Evolutionary conservation across 148 eudicot genomes (phyloP).

Genomic region (Tetragonia tetragonoides): DNA sequence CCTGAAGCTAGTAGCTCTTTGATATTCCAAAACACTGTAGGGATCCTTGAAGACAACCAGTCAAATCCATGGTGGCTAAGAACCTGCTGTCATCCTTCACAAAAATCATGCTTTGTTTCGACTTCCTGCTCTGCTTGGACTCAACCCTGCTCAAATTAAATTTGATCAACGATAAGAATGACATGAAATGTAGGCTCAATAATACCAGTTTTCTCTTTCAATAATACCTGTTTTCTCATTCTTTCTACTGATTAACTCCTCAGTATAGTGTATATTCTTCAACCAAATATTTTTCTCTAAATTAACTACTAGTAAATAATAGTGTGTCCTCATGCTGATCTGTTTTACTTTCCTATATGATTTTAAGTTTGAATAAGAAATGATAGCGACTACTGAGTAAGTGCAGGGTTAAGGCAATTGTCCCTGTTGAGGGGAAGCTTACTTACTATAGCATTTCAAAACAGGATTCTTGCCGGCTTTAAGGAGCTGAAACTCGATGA

Average conservation of each 20-base stretch:
- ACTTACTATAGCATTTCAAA: constrained; percentile 21
- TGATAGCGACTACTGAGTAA: too few relatives aligned
- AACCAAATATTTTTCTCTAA: too few relatives aligned
- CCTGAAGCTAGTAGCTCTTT: not conserved
- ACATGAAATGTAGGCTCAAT: not conserved
- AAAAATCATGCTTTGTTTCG: not conserved
- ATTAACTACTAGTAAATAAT: too few relatives aligned
- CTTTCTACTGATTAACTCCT: too few relatives aligned
- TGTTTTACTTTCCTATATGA: too few relatives aligned
- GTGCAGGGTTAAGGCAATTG: too few relatives aligned
- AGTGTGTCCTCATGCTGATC: too few relatives aligned
- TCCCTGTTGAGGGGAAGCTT: too few relatives aligned
- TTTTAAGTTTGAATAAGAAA: too few relatives aligned
- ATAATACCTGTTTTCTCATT: too few relatives aligned
- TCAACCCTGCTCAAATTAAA: not conserved
- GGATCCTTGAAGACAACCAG: not conserved
- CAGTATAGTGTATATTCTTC: too few relatives aligned
- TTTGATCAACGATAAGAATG: not conserved
- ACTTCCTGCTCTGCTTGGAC: not conserved
- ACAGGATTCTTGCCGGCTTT: constrained; percentile 8
- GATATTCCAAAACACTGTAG: not conserved
- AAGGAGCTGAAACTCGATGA: constrained; percentile 9
- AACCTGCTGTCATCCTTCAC: not conserved
- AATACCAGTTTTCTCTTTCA: too few relatives aligned
- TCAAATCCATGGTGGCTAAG: not conserved